Evolutionary conservation across 2,329 filamentous ascomycete species (phyloP).

Genomic region (Ophiostoma quercus): DNA sequence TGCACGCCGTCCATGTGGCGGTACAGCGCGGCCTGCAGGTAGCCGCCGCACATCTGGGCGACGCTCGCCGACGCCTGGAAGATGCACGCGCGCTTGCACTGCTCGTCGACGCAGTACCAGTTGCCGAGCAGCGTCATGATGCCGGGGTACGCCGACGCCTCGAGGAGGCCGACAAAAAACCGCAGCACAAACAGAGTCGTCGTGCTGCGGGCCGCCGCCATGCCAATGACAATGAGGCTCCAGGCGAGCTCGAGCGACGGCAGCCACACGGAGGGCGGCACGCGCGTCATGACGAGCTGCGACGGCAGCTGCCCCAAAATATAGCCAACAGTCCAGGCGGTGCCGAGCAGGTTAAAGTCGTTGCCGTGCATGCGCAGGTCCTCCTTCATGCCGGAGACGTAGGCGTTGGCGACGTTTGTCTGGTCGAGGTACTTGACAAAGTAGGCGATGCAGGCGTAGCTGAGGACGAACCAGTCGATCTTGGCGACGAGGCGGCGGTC

Average conservation of each 20-base stretch:
- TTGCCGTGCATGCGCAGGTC: conserved; percentile 49
- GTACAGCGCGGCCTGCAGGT: conserved; percentile 38
- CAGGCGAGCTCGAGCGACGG: conserved; percentile 37
- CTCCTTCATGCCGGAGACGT: conserved; percentile 44
- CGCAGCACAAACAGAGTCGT: conserved; percentile 38
- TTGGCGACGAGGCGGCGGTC: conserved; percentile 29
- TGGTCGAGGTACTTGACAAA: conserved; percentile 40
- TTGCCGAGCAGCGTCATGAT: conserved; percentile 39
- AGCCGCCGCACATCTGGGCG: conserved; percentile 34
- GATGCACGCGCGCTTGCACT: conserved; percentile 40
- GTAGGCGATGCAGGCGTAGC: conserved; percentile 37
- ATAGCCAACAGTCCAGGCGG: conserved; percentile 57
- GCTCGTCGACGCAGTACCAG: conserved; percentile 42
- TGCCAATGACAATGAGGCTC: conserved; percentile 33
- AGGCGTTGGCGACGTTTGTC: conserved; percentile 38
- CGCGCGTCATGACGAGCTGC: conserved; percentile 15
- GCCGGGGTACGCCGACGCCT: conserved; percentile 38
- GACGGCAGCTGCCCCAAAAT: conserved; percentile 43
- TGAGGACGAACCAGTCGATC: conserved; percentile 36
- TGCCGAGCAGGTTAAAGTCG: conserved; percentile 46
- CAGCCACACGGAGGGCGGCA: conserved; percentile 33
- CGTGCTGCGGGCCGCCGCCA: conserved; percentile 38
- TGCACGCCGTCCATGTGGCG: conserved; percentile 34
- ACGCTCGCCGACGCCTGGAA: conserved; percentile 38
- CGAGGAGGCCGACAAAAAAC: conserved; percentile 42